Evolutionary conservation across 1,284 basidiomycete species (phyloP), one percentile per base, ranked within the genome.

Genomic region (Heterobasidion parviporum): DNA sequence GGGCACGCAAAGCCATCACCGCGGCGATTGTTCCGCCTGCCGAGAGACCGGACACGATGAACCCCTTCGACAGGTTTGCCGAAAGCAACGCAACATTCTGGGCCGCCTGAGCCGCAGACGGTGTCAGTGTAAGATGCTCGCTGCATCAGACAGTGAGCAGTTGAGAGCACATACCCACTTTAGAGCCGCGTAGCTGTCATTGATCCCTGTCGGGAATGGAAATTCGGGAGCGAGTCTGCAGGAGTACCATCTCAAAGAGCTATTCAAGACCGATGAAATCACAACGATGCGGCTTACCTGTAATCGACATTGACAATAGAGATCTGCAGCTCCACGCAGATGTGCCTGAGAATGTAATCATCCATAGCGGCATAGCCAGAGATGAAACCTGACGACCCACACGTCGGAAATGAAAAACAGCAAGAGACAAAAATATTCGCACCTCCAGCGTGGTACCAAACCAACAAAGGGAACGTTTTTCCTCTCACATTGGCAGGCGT

Each of bases 21-120:
- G 62, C 57, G 20, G 61, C 58, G 18, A 61, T 34, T 34, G 60
- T 60, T 16, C 52, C 60, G n/a, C 61, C 61, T 5, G 61, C 56
- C 43, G 61, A 62, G 9, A 45, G 33, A 10, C 61, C 61, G 6
- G 38, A 54, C 12, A 62, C 44, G 20, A 62, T 56, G 47, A 62
- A 58, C 9, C 61, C 61, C 26, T 59, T 57, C 9, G 20, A 10
- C 3, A 54, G 44, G 33, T 55, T 49, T 1, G 53, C 57, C 10
- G 33, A 35, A 14, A 62, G 44, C 12, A 12, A n/a, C 15, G 26
- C 54, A 9, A 20, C 26, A 45, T 54, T 51, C 15, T 43, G 16
- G n/a, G 46, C 44, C 36, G 47, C 54, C 36, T 55, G 47, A 12
- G 47, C 20, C 10, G 14, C 10, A n/a, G 20, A 3, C 16, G 8